Percentiles rank a stretch among this genome's conserved stretches.
Evolutionary conservation across 164 flowering plant species (phyloP).

Genomic region (Nymphaea colorata): DNA sequence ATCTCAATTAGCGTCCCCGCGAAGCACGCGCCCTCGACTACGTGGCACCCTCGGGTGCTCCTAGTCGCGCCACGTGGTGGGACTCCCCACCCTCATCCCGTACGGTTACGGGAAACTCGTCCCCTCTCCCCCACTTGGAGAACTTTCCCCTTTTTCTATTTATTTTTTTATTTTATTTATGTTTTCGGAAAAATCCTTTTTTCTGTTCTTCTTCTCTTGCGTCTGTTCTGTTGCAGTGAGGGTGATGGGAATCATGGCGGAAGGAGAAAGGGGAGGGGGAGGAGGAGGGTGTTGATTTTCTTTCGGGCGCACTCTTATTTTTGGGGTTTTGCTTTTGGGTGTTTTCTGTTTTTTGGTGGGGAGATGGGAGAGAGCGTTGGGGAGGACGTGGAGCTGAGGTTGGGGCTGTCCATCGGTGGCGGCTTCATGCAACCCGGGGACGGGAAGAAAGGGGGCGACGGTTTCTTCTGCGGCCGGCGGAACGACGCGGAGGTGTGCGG

Average conservation of each 20-base stretch:
- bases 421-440: slow-evolving; percentile 14
- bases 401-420: slow-evolving; percentile 41
- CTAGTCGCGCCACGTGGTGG: neutral
- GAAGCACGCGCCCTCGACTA: neutral
- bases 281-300: neutral
- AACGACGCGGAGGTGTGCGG: neutral
- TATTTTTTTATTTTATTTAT: no score
- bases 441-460: neutral
- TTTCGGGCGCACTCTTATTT: neutral
- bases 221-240: no score
- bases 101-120: neutral
- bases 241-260: no score
- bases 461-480: neutral
- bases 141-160: no score
- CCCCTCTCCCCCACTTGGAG: neutral
- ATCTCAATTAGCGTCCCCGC: neutral
- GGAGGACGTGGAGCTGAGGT: slow-evolving; percentile 32
- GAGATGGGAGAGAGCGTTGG: neutral
- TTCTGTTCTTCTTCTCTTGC: neutral
- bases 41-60: neutral
- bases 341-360: neutral
- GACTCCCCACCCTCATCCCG: neutral
- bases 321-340: neutral
- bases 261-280: neutral
- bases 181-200: no score